phyloP scores from a whole-genome alignment of 441 rosid species.

The Pelargonium australe region DNA sequence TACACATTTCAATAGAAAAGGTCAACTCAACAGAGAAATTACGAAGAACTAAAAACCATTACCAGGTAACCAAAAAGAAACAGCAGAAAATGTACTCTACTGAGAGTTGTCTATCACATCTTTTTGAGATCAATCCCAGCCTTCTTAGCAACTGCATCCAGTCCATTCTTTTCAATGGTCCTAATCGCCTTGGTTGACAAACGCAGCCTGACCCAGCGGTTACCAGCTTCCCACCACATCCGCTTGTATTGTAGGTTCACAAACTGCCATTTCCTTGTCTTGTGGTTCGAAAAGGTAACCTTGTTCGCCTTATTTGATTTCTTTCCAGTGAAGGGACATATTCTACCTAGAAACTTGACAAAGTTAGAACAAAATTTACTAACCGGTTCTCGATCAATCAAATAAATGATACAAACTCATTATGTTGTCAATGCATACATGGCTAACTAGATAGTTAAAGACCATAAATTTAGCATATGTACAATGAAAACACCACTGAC shows the following conservation, averaged over 20 bases:
- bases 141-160: conserved; percentile 92
- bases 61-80: background rate
- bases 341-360: conserved; percentile 50
- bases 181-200: conserved; percentile 81
- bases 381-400: background rate
- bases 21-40: background rate
- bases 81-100: background rate
- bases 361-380: background rate
- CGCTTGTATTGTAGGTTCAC: conserved; percentile 87
- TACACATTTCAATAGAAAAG: conserved; percentile 13
- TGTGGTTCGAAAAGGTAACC: conserved; percentile 94
- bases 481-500: too few species aligned
- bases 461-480: too few species aligned
- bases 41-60: conserved; percentile 9
- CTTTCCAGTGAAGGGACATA: conserved; percentile 90
- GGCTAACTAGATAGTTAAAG: too few species aligned
- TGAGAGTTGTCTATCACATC: conserved; percentile 26
- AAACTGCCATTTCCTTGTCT: conserved; percentile 82
- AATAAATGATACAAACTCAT: background rate
- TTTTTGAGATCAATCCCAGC: conserved; percentile 84
- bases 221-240: conserved; percentile 96
- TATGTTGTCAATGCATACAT: background rate
- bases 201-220: conserved; percentile 70
- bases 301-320: conserved; percentile 81
- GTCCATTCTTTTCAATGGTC: conserved; percentile 87